A percentile compares a stretch with the other conserved stretches of the same genome.
Evolutionary conservation across 2,329 filamentous ascomycete genomes (phyloP).

Genomic region (Fusarium sp.): DNA sequence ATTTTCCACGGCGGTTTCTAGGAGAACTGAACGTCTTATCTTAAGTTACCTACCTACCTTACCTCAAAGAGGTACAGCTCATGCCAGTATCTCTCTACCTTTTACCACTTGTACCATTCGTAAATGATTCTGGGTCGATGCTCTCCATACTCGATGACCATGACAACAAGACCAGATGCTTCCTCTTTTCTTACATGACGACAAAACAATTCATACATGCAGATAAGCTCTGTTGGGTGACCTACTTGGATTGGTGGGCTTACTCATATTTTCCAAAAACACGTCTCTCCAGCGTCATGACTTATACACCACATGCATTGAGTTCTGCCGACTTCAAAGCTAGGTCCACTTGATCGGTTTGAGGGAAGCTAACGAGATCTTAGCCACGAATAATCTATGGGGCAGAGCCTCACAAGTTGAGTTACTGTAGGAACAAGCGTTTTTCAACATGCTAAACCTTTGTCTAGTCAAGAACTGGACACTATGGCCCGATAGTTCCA

Average conservation of each 20-base stretch:
- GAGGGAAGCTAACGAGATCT: constrained; percentile 13
- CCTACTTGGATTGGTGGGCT: constrained; percentile 4
- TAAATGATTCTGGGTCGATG: not conserved
- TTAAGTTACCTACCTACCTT: not conserved
- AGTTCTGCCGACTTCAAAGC: constrained; percentile 20
- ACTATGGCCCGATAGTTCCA: not conserved
- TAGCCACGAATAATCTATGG: not conserved
- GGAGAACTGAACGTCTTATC: not conserved
- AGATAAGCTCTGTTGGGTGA: constrained; percentile 6
- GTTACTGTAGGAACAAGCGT: constrained; percentile 1
- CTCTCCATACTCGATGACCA: not conserved
- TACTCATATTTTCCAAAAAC: not conserved
- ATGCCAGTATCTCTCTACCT: not conserved
- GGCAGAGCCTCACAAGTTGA: constrained; percentile 14
- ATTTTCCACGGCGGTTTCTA: not conserved
- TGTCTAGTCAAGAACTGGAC: not conserved
- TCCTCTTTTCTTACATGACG: not conserved
- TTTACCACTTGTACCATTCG: not conserved
- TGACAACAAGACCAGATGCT: not conserved
- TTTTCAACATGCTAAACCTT: not conserved
- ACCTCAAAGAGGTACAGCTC: not conserved
- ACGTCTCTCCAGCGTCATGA: constrained; percentile 26
- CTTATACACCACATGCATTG: not conserved
- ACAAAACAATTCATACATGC: not conserved
- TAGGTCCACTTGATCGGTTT: constrained; percentile 9